A percentile compares a stretch with the other conserved stretches of the same genome.
phyloP scores from a whole-genome alignment of 345 rosid species.

The Gynandropsis gynandra region DNA sequence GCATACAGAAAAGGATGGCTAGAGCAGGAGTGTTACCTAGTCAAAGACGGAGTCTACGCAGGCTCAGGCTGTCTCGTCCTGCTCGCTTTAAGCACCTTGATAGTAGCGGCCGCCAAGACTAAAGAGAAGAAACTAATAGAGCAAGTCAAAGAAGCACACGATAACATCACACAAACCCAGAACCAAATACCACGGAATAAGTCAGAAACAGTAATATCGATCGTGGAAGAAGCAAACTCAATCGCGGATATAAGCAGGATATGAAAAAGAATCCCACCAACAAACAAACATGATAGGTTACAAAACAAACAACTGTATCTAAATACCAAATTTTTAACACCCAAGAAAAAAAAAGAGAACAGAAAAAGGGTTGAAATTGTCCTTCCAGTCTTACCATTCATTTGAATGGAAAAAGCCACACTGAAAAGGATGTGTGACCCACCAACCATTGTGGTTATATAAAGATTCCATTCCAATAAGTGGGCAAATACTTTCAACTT shows the following conservation, averaged over 20 bases:
- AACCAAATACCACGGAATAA: slow-evolving; percentile 15
- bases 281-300: background rate
- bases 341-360: background rate
- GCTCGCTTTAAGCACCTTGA: slow-evolving; percentile 28
- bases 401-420: too few relatives aligned
- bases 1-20: slow-evolving; percentile 68
- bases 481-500: slow-evolving; percentile 7
- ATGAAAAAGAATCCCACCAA: background rate
- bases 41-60: slow-evolving; percentile 48
- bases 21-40: slow-evolving; percentile 58
- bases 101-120: slow-evolving; percentile 31
- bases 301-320: slow-evolving; percentile 2
- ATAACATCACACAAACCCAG: slow-evolving; percentile 3
- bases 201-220: slow-evolving; percentile 14
- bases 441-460: slow-evolving; percentile 11
- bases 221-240: slow-evolving; percentile 26
- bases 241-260: slow-evolving; percentile 18
- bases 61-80: slow-evolving; percentile 42
- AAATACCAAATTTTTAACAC: background rate
- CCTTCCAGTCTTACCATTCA: too few relatives aligned
- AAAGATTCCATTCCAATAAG: slow-evolving; percentile 14
- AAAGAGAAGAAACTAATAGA: slow-evolving; percentile 26
- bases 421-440: background rate
- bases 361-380: too few relatives aligned
- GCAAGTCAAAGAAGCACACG: slow-evolving; percentile 26